Evolutionary conservation across 2,329 filamentous ascomycete genomes (phyloP), one percentile per base, ranked within the genome.

Genomic region (Whalleya microplaca): DNA sequence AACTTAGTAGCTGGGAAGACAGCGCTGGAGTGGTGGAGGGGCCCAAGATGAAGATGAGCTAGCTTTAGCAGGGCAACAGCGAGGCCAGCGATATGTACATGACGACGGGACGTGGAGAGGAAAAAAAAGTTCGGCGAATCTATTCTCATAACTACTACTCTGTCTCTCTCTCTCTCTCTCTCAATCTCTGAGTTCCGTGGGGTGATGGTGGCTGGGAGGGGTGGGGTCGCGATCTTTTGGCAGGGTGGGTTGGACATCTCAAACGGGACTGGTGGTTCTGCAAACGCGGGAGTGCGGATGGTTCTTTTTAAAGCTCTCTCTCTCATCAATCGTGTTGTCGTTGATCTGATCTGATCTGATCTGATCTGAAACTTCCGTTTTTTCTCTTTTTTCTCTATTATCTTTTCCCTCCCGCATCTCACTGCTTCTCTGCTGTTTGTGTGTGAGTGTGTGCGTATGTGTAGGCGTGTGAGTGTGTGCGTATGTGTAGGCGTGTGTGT

Each of bases 131-230:
- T 37, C 32, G 14, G 14, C 32, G 32, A 37, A n/a, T 18, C 32
- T 43, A 18, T 41, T 48, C 23, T 51, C 32, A 37, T 37, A 37
- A n/a, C n/a, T n/a, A n/a, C n/a, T n/a, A n/a, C n/a, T n/a, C n/a
- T n/a, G n/a, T n/a, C n/a, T n/a, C n/a, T n/a, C n/a, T n/a, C n/a
- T n/a, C n/a, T n/a, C n/a, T n/a, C n/a, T n/a, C n/a, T n/a, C n/a
- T n/a, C n/a, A n/a, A n/a, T n/a, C n/a, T n/a, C n/a, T n/a, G n/a
- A n/a, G n/a, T n/a, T n/a, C 14, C 3, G 5, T 16, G 3, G 32
- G 14, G 32, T 5, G 3, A 37, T 12, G 5, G 32, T 37, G 32
- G 32, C 32, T 5, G 32, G 32, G 32, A 3, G 32, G 4, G 32
- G 4, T 12, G 14, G 14, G 4, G 4, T 12, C 3, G 27, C 12